Evolutionary conservation across 345 rosid species (phyloP).

Genomic region (Noccaea caerulescens): DNA sequence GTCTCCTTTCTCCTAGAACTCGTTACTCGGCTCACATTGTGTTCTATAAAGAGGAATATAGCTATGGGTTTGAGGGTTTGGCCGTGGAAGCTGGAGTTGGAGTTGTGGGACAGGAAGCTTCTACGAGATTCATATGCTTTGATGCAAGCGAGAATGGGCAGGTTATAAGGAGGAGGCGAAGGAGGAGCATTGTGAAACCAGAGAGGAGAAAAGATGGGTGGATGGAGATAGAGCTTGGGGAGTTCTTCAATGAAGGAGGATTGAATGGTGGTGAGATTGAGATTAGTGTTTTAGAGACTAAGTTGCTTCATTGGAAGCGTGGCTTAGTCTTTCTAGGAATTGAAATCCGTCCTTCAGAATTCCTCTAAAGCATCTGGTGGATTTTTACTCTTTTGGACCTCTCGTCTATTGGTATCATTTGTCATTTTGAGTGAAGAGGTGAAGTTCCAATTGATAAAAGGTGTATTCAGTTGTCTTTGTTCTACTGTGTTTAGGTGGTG

Average conservation of each 20-base stretch:
- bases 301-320: not conserved
- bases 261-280: not conserved
- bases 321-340: conserved; percentile 36
- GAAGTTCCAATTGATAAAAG: too few relatives aligned
- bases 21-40: conserved; percentile 34
- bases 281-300: not conserved
- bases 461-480: too few relatives aligned
- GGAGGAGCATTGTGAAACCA: not conserved
- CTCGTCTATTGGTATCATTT: too few relatives aligned
- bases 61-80: conserved; percentile 8
- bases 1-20: conserved; percentile 24
- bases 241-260: conserved; percentile 7
- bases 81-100: conserved; percentile 34
- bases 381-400: too few relatives aligned
- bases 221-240: conserved; percentile 31
- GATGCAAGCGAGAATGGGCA: not conserved
- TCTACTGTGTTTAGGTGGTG: too few relatives aligned
- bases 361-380: too few relatives aligned
- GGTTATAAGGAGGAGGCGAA: not conserved
- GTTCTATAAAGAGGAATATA: not conserved
- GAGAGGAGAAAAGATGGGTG: conserved; percentile 7
- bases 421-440: too few relatives aligned
- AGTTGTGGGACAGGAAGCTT: conserved; percentile 23
- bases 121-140: conserved; percentile 19
- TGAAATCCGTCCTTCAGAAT: conserved; percentile 18